Evolutionary conservation across 805 yeast genomes (phyloP), one percentile per base, ranked within the genome.

Genomic region (Jamesozyma jinghongensis): DNA sequence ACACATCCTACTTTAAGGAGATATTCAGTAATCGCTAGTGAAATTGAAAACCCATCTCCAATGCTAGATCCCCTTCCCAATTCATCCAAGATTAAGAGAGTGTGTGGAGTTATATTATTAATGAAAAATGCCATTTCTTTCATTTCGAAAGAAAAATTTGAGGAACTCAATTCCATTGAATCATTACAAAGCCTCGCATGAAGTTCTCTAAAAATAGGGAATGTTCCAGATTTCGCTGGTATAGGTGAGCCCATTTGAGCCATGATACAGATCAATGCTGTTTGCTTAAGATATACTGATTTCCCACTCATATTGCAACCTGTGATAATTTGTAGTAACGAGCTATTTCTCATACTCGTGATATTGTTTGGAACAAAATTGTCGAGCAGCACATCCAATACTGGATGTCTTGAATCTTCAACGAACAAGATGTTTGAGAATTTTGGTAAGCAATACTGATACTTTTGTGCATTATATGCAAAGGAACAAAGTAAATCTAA

Each of bases 271-370:
- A 73, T 49, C 3, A 74, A 48, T 1, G 77, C 73, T 11, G 74
- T 57, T 46, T 75, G 79, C 41, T 67, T 70, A 27, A 77, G 62
- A 43, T 72, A 73, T 3, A 75, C 71, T 0, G 81, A 75, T 49
- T 77, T 77, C 0, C 82, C 83, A 36, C 80, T 76, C 76, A 71
- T 73, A 43, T 77, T 77, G 11, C 75, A 72, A 0, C 82, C 81
- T 0, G 81, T 76, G 4, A 77, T 64, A 2, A 77, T 64, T 41
- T 71, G 74, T 7, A 73, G 51, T 22, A 68, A 48, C 3, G 75
- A 69, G 6, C 62, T 54, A 8, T 57, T 62, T 4, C 52, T 43
- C 5, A 60, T 48, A 4, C 64, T 57, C 3, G 59, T 56, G 1
- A 68, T 56, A 47, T 68, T 68, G 51, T 73, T 73, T 1, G 70